These are phyloP conservation scores for Scheffersomyces stambukii DNA, from an alignment of 1,139 yeast genomes.

Conservation along the genomic window DNA sequence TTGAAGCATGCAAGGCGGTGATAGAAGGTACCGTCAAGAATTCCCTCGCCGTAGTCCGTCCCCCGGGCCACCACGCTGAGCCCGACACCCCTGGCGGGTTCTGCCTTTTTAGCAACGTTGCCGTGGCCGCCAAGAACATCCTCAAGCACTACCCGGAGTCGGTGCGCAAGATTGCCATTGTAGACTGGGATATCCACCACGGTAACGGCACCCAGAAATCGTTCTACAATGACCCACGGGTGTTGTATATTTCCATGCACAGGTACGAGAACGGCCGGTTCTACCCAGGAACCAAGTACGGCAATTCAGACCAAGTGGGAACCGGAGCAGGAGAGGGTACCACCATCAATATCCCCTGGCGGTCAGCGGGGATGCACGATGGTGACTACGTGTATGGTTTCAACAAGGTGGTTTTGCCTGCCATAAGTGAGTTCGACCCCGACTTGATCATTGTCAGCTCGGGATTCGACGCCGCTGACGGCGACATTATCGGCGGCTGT, in stretches of 20 bases:
- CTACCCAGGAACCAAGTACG: constrained; percentile 88
- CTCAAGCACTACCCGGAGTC: constrained; percentile 82
- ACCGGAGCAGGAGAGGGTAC: constrained; percentile 83
- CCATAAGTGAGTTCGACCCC: constrained; percentile 85
- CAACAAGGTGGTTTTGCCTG: constrained; percentile 81
- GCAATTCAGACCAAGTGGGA: constrained; percentile 78
- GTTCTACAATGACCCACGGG: constrained; percentile 84
- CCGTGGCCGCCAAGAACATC: constrained; percentile 91
- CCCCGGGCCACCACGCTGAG: constrained; percentile 99
- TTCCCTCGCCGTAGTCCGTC: constrained; percentile 91
- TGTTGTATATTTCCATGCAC: constrained; percentile 85
- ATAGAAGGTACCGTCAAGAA: constrained; percentile 90
- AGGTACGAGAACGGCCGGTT: constrained; percentile 89
- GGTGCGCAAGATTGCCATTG: constrained; percentile 73
- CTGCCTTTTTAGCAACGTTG: constrained; percentile 92
- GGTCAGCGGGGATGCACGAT: constrained; percentile 88
- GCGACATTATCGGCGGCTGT: constrained; percentile 97
- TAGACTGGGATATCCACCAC: constrained; percentile 98
- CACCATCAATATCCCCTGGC: constrained; percentile 92
- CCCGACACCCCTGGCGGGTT: constrained; percentile 97
- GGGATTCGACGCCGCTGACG: constrained; percentile 98
- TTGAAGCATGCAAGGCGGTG: constrained; percentile 94
- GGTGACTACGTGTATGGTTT: constrained; percentile 95
- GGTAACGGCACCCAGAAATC: constrained; percentile 98
- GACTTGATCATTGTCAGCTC: constrained; percentile 90